Percentiles rank a stretch among this genome's conserved stretches.
Evolutionary conservation across 306 rosid species (phyloP).

Genomic region (Trifolium subterraneum): DNA sequence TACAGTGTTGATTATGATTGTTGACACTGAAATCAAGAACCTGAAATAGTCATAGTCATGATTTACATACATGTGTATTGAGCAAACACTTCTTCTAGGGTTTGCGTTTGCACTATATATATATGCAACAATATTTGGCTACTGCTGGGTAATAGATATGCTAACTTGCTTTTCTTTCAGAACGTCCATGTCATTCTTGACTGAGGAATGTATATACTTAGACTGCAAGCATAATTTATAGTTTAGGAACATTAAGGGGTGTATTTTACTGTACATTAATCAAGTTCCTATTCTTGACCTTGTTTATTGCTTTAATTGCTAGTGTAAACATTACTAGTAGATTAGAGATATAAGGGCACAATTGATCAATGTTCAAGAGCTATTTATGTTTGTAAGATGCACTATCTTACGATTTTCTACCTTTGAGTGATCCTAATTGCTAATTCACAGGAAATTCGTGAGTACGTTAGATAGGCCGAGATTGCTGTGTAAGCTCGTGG

Average conservation of each 20-base stretch:
- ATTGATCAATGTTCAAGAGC: slow-evolving; percentile 3
- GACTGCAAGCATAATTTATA: slow-evolving; percentile 1
- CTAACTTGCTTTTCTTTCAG: no score
- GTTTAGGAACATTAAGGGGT: slow-evolving; percentile 18
- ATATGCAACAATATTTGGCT: slow-evolving; percentile 5
- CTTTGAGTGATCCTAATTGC: background rate
- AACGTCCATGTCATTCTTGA: slow-evolving; percentile 29
- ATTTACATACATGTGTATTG: slow-evolving; percentile 11
- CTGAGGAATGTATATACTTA: slow-evolving; percentile 23
- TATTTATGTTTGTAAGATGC: slow-evolving; percentile 6
- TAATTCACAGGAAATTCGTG: slow-evolving; percentile 3
- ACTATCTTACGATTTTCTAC: background rate
- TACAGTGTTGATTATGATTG: slow-evolving; percentile 19
- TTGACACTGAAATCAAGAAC: slow-evolving; percentile 17
- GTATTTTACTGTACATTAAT: background rate
- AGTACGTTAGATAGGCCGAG: background rate
- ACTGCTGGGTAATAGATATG: no score
- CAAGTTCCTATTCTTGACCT: slow-evolving; percentile 14
- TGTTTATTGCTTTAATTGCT: slow-evolving; percentile 11
- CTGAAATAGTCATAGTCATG: slow-evolving; percentile 11
- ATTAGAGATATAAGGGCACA: background rate
- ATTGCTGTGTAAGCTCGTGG: background rate
- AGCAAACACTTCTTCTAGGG: background rate
- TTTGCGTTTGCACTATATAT: background rate
- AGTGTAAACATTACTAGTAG: slow-evolving; percentile 16